Evolutionary conservation across 2,329 filamentous ascomycete species (phyloP).

Genomic region (Bipolaris cookei): DNA sequence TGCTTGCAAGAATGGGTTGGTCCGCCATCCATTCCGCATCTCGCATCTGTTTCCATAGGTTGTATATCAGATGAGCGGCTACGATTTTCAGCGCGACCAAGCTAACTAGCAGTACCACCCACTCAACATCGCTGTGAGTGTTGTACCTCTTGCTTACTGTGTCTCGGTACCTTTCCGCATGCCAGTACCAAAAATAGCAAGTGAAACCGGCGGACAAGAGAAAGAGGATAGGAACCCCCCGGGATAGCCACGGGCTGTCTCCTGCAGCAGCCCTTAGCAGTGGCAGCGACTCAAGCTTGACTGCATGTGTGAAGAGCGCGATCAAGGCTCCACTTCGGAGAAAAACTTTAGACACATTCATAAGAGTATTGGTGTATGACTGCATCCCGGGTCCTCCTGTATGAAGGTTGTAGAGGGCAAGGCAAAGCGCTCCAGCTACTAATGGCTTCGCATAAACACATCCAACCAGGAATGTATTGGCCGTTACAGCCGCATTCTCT

Average conservation of each 20-base stretch:
- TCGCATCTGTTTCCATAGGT: not conserved
- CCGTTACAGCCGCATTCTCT: not conserved
- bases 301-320: not conserved
- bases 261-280: not conserved
- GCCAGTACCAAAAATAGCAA: not conserved
- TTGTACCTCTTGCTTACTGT: not conserved
- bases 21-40: not conserved
- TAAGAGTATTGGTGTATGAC: not conserved
- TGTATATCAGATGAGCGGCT: not conserved
- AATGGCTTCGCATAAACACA: constrained; percentile 3
- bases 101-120: not conserved
- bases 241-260: constrained; percentile 2
- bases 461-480: not conserved
- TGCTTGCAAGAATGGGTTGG: not conserved
- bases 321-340: not conserved
- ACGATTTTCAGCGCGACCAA: not conserved
- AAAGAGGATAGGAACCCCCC: constrained; percentile 1
- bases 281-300: not conserved
- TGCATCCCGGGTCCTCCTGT: not conserved
- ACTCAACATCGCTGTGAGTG: not conserved
- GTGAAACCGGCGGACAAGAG: not conserved
- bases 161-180: not conserved
- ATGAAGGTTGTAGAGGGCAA: not conserved
- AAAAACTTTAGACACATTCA: not conserved
- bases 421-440: not conserved